Conservation (phyloP, 768 basidiomycete species). For the Termitomyces sp. region DNA sequence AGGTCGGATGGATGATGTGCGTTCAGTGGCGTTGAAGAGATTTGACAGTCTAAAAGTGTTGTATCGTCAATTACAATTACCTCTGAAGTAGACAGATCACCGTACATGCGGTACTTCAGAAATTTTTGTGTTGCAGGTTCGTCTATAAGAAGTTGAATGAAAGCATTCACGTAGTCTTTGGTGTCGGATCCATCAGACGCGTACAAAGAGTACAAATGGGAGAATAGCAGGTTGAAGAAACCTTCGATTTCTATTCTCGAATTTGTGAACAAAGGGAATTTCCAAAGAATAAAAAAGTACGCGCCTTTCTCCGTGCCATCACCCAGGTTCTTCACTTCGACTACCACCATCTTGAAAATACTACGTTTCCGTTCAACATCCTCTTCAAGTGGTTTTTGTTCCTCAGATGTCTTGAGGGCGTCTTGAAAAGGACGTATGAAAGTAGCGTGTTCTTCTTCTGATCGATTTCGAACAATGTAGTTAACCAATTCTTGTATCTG, state of each 20-base stretch:
- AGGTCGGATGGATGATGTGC: conserved; percentile 60
- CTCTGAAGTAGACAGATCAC: conserved; percentile 1
- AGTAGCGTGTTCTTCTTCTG: conserved; percentile 64
- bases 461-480: conserved; percentile 62
- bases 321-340: conserved; percentile 64
- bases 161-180: conserved; percentile 47
- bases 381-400: conserved; percentile 49
- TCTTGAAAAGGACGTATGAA: conserved; percentile 69
- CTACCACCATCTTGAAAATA: conserved; percentile 57
- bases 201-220: conserved; percentile 66
- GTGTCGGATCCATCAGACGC: conserved; percentile 51
- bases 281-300: not conserved
- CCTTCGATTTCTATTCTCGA: conserved; percentile 70
- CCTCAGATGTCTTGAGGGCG: conserved; percentile 46
- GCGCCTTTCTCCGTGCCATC: conserved; percentile 77
- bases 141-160: conserved; percentile 52
- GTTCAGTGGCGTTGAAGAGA: conserved; percentile 74
- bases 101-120: conserved; percentile 77
- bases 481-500: conserved; percentile 78
- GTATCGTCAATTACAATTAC: conserved; percentile 5
- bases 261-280: not conserved
- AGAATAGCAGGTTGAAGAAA: conserved; percentile 80
- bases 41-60: conserved; percentile 62
- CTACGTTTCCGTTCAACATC: conserved; percentile 50
- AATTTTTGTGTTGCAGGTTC: conserved; percentile 49